Base-by-base conservation (phyloP, 192 early-diverging fungal genomes). In the Coemansia sp. region DNA sequence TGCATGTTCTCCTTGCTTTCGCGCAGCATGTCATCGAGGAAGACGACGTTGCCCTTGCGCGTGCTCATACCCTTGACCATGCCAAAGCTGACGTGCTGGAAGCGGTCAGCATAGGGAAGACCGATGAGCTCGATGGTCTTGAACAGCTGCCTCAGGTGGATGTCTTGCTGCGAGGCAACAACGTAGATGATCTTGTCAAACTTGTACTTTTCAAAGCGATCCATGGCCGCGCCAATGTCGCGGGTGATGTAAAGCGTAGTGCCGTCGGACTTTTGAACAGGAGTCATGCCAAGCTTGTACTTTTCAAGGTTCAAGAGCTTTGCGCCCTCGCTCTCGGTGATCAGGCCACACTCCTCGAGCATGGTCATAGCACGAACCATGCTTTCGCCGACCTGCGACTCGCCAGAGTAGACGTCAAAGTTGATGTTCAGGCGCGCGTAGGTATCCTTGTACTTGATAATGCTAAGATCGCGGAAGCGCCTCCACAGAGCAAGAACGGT, bases 341-440 rank as follows among this genome's bases (percentile, higher is more conserved):
- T 61, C 36, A 99, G 72, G 11, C 89, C 89, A 47, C 86, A 79
- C 37, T 90, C 88, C 25, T 86, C 71, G 57, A 99, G 87, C 75
- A 92, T 86, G 42, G 88, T 63, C 76, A 87, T 88, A 59, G 88
- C 90, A 39, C 75, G 82, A 45, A 73, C 65, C 87, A 94, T 91
- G 59, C 88, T 87, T 11, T 89, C 76, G 54, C 86, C 86, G 59
- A 95, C 94, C 82, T 96, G 91, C 9, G 95, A 96, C 83, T 98
- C 96, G 53, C 96, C 96, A 46, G 94, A 97, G 76, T 94, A 97
- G 42, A 96, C 84, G 78, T 97, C 96, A 70, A 97, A 97, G n/a
- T 88, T 59, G 67, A 97, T 89, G 71, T 94, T 93, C 63, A 98
- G 86, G 64, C 96, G 94, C 19, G 85, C 87, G 67, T 98, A 98